These are phyloP conservation scores for Thraustochytrium striatum DNA, from an alignment of 352 stramenopile species.

Conservation along the genomic window DNA sequence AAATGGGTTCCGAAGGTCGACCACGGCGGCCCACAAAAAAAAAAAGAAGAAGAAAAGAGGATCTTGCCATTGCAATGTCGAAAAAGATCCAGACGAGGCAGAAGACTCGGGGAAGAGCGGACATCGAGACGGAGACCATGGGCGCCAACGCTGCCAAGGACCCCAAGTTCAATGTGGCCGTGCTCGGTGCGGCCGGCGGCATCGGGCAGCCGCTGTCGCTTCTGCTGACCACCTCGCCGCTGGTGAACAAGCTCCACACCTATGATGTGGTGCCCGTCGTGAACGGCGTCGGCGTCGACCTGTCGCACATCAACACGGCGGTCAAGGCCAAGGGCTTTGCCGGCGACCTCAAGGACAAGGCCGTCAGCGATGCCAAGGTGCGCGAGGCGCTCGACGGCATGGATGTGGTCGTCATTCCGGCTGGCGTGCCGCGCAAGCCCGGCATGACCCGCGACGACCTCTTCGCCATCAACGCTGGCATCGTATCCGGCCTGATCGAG, in stretches of 20 bases:
- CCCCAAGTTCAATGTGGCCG: conserved; percentile 47
- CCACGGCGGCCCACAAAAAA: no score
- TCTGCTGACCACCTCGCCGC: conserved; percentile 90
- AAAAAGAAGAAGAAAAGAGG: conserved; percentile 13
- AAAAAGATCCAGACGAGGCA: conserved; percentile 23
- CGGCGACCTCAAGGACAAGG: conserved; percentile 48
- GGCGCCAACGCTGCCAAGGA: conserved; percentile 21
- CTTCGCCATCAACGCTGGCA: conserved; percentile 88
- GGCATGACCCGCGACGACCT: conserved; percentile 90
- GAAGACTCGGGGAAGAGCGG: not conserved
- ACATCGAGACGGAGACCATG: not conserved
- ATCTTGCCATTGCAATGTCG: no score
- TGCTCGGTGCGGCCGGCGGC: conserved; percentile 85
- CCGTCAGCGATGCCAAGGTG: conserved; percentile 53
- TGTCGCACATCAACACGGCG: conserved; percentile 59
- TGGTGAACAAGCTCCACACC: conserved; percentile 90
- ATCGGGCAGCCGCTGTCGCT: conserved; percentile 98
- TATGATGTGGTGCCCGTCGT: conserved; percentile 98
- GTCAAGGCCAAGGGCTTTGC: conserved; percentile 56
- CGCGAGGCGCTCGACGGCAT: conserved; percentile 62
- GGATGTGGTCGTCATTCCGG: conserved; percentile 98
- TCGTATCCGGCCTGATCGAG: conserved; percentile 90
- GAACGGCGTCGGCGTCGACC: conserved; percentile 93
- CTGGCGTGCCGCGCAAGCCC: conserved; percentile 96
- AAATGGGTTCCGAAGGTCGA: no score